phyloP scores from a whole-genome alignment of 2,329 filamentous ascomycete species.

The Paramyrothecium sp. region DNA sequence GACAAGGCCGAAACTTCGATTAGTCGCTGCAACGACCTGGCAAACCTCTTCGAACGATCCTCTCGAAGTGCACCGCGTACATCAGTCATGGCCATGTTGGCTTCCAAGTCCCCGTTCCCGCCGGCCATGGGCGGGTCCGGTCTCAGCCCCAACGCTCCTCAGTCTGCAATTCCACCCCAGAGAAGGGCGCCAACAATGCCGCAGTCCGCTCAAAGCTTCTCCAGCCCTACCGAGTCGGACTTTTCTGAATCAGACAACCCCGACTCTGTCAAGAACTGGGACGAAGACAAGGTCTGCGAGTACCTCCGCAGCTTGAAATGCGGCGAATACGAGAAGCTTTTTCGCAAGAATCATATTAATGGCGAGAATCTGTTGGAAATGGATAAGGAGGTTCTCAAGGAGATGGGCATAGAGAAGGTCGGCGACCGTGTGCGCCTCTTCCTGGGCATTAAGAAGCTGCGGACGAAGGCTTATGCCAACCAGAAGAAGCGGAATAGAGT shows the following conservation, averaged over 20 bases:
- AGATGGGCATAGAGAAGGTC: constrained; percentile 98
- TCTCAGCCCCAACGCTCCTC: constrained; percentile 45
- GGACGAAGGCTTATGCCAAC: constrained; percentile 73
- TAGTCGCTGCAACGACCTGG: too few relatives aligned
- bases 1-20: too few relatives aligned
- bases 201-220: constrained; percentile 56
- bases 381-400: constrained; percentile 93
- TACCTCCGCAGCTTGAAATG: constrained; percentile 92
- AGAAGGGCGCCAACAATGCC: constrained; percentile 51
- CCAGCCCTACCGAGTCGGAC: constrained; percentile 87
- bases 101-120: constrained; percentile 70
- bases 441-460: constrained; percentile 78
- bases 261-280: constrained; percentile 80
- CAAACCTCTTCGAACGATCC: too few relatives aligned
- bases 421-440: constrained; percentile 93
- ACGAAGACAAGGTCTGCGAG: constrained; percentile 86
- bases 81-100: constrained; percentile 70
- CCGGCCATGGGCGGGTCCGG: constrained; percentile 46
- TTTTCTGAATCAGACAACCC: constrained; percentile 81
- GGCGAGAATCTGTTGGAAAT: constrained; percentile 96
- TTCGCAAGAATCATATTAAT: constrained; percentile 92
- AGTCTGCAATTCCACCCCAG: constrained; percentile 48
- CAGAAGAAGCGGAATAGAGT: constrained; percentile 85
- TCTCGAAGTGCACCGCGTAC: not conserved
- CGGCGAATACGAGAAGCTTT: constrained; percentile 87